Conservation (phyloP, 495 filamentous ascomycete species). For the Glonium stellatum region DNA sequence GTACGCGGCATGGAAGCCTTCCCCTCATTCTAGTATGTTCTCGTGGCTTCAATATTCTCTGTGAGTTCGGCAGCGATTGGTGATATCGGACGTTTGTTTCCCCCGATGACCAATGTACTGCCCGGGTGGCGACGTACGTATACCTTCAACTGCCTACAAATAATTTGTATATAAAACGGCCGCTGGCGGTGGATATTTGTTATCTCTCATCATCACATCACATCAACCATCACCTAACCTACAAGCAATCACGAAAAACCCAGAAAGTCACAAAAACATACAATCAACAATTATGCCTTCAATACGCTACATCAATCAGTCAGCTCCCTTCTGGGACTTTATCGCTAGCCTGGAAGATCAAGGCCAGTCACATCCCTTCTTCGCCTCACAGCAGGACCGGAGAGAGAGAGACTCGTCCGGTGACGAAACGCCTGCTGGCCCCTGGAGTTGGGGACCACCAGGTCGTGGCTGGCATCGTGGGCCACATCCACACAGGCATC, state of each 20-base stretch:
- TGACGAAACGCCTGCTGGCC: conserved; percentile 12
- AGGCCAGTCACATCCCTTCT: conserved; percentile 33
- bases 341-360: conserved; percentile 37
- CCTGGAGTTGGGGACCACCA: conserved; percentile 18
- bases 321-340: conserved; percentile 44
- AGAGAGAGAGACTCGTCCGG: conserved; percentile 4
- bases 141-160: neutral
- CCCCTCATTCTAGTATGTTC: neutral
- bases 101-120: neutral
- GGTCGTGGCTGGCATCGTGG: conserved; percentile 19
- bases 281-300: conserved; percentile 33
- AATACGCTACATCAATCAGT: conserved; percentile 39
- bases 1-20: conserved; percentile 2
- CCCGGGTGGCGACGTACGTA: conserved; percentile 3
- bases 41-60: neutral
- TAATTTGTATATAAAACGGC: neutral
- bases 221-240: neutral
- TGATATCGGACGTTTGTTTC: neutral
- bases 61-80: neutral
- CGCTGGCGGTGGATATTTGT: neutral
- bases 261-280: neutral
- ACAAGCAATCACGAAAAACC: neutral
- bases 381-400: conserved; percentile 14
- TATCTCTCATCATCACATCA: conserved; percentile 3
- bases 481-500: conserved; percentile 8